phyloP scores from a whole-genome alignment of 2,329 filamentous ascomycete species.

The Xylaria hypoxylon region DNA sequence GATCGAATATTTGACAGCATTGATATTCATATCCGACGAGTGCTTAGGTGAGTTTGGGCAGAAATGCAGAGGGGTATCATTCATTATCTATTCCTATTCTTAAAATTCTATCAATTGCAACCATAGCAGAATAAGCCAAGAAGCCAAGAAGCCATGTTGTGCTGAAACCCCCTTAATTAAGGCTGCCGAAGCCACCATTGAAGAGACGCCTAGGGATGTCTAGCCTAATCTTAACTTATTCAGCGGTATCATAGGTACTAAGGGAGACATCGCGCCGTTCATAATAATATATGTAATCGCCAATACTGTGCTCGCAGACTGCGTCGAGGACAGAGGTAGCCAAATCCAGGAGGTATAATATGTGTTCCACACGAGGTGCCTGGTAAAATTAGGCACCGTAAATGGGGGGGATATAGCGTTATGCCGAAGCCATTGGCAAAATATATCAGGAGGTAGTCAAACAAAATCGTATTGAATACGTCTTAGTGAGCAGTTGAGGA shows the following conservation, averaged over 20 bases:
- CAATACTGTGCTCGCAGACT: neutral
- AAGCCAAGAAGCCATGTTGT: neutral
- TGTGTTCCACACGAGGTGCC: neutral
- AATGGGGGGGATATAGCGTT: neutral
- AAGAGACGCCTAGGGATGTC: neutral
- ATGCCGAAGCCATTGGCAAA: conserved; percentile 10
- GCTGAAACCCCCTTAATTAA: conserved; percentile 7
- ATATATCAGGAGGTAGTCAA: neutral
- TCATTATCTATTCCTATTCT: conserved; percentile 29
- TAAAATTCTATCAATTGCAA: conserved; percentile 1
- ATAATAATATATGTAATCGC: conserved; percentile 1
- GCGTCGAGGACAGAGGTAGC: neutral
- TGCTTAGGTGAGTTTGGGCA: neutral
- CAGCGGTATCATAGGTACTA: neutral
- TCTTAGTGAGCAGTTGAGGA: neutral
- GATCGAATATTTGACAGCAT: neutral
- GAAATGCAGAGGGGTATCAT: conserved; percentile 31
- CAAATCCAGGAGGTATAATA: neutral
- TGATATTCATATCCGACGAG: neutral
- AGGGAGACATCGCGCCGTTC: neutral
- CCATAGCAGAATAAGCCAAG: neutral
- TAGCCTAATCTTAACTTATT: neutral
- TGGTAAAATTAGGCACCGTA: neutral
- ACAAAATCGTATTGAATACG: neutral
- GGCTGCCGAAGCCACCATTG: neutral